Conservation (phyloP, 2,329 filamentous ascomycete genomes). For the Stromatinia cepivora region DNA sequence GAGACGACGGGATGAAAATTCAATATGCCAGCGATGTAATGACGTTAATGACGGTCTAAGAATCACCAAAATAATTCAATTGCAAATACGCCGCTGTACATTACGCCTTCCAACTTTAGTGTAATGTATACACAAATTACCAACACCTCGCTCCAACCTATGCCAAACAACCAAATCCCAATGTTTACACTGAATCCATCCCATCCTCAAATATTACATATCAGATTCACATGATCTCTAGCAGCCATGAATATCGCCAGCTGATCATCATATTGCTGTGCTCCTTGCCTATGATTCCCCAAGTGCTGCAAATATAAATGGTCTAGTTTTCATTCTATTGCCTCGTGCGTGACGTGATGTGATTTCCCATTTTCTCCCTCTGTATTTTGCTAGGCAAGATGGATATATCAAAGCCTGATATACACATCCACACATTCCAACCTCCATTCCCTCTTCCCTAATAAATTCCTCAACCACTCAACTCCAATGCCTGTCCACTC, state of each 20-base stretch:
- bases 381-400: neutral
- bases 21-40: neutral
- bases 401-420: constrained; percentile 61
- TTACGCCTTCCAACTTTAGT: neutral
- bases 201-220: neutral
- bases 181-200: neutral
- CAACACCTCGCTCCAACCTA: constrained; percentile 12
- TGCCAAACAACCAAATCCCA: constrained; percentile 9
- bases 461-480: constrained; percentile 80
- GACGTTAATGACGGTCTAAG: neutral
- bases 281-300: no score
- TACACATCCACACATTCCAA: constrained; percentile 90
- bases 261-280: neutral
- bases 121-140: constrained; percentile 7
- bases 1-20: neutral
- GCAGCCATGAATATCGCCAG: neutral
- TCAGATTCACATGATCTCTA: neutral
- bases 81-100: neutral
- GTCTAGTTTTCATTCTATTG: neutral
- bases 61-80: neutral
- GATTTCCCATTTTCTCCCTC: neutral
- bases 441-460: constrained; percentile 84
- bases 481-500: constrained; percentile 77
- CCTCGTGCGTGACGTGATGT: neutral
- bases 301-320: neutral